Conservation (phyloP, 805 yeast species). For the Starmerella cellae region DNA sequence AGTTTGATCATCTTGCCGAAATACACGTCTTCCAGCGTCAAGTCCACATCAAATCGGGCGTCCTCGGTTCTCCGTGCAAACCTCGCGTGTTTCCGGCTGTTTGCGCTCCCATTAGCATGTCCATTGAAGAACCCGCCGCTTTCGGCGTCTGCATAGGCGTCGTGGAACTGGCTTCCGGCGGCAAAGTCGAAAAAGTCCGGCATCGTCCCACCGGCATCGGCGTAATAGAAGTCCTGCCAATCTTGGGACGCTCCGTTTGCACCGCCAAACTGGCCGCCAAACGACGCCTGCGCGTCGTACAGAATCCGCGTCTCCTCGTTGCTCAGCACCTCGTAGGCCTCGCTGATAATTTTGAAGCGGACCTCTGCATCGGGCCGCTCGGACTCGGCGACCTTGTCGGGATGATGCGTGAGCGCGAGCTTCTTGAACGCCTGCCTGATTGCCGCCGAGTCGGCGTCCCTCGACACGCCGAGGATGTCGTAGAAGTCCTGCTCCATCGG, state of each 20-base stretch:
- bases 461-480: slow-evolving; percentile 55
- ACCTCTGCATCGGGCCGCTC: slow-evolving; percentile 59
- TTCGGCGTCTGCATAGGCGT: slow-evolving; percentile 2
- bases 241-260: slow-evolving; percentile 24
- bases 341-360: slow-evolving; percentile 67
- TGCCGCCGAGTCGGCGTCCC: slow-evolving; percentile 53
- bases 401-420: slow-evolving; percentile 72
- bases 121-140: neutral
- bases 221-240: slow-evolving; percentile 27
- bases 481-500: slow-evolving; percentile 31
- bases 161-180: slow-evolving; percentile 6
- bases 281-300: slow-evolving; percentile 26
- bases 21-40: slow-evolving; percentile 70
- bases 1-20: slow-evolving; percentile 75
- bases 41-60: slow-evolving; percentile 50
- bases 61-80: slow-evolving; percentile 45
- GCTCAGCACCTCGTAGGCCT: slow-evolving; percentile 71
- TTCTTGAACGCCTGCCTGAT: slow-evolving; percentile 76
- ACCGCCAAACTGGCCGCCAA: slow-evolving; percentile 20
- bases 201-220: slow-evolving; percentile 2
- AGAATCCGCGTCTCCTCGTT: slow-evolving; percentile 37
- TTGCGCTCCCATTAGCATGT: slow-evolving; percentile 18
- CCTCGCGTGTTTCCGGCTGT: slow-evolving; percentile 19
- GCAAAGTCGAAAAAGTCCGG: slow-evolving; percentile 3
- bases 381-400: slow-evolving; percentile 68